Evolutionary conservation across 2,329 filamentous ascomycete genomes (phyloP), one percentile per base, ranked within the genome.

Genomic region (Biscogniauxia marginata): DNA sequence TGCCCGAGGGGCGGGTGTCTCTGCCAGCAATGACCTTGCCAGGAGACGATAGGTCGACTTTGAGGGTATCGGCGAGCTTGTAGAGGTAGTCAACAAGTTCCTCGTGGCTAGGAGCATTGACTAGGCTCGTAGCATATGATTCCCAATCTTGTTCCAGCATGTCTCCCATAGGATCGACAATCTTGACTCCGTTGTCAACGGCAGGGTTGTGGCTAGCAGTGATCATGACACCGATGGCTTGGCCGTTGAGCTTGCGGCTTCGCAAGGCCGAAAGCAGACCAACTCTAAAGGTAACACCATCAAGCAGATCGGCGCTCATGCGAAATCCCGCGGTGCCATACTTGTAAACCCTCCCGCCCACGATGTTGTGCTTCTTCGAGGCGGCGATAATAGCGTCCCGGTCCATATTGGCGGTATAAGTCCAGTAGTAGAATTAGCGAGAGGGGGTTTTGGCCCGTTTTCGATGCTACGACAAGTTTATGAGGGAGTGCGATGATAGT

Each of bases 81-180:
- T 87, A 83, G 79, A 96, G 97, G 65, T 87, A 84, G 46, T 90
- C 82, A 58, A 85, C 83, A 43, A 98, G 85, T 50, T 86, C 84
- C 62, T 91, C 83, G 67, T 96, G 88, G 59, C 83, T 84, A 18
- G 85, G 77, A 61, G 89, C 87, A 75, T 99, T 99, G 70, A 96
- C 93, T 60, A 99, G 86, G 67, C 84, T 84, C 34, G 95, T 98
- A 53, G 93, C 92, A 73, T 93, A 88, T 39, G 81, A 79, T 77
- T 99, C 95, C 95, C 95, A 99, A 59, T 93, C 90, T 74, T 93
- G 88, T 84, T 96, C 91, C 50, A 96, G 83, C 95, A 98, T 98
- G 74, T 98, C 95, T 63, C 95, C 93, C 87, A 96, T 89, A 11
- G 95, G 95, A 74, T 99, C 95, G 61, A 99, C 91, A 65, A 99